These are phyloP conservation scores for Dothideomycetidae sp. DNA, from an alignment of 2,329 filamentous ascomycete genomes.

Conservation along the genomic window DNA sequence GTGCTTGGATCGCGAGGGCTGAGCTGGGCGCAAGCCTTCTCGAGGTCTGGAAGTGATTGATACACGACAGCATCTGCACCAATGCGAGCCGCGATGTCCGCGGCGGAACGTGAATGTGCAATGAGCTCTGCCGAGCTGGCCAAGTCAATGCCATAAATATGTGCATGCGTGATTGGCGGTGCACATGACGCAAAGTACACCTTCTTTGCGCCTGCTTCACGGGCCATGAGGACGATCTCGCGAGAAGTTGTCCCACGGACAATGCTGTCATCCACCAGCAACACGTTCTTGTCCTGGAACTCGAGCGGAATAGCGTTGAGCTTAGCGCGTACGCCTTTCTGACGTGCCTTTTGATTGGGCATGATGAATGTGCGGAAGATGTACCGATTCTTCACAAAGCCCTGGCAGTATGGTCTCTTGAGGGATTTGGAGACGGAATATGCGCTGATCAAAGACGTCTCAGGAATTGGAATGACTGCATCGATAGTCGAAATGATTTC, in stretches of 20 bases:
- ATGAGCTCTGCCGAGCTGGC: conserved; percentile 58
- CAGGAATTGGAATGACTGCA: conserved; percentile 68
- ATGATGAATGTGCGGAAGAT: conserved; percentile 81
- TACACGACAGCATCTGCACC: conserved; percentile 65
- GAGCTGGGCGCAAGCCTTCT: conserved; percentile 60
- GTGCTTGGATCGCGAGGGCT: conserved; percentile 43
- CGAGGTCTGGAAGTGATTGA: conserved; percentile 65
- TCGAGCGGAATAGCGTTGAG: conserved; percentile 75
- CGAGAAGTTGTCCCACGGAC: conserved; percentile 72
- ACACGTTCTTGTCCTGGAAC: conserved; percentile 65
- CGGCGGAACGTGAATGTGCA: conserved; percentile 49
- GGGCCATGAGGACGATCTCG: conserved; percentile 71
- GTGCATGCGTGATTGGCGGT: conserved; percentile 67
- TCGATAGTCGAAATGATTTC: conserved; percentile 65
- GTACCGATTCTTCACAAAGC: conserved; percentile 81
- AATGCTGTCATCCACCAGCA: conserved; percentile 80
- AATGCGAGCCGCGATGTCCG: conserved; percentile 51
- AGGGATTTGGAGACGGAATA: conserved; percentile 61
- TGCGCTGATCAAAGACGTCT: conserved; percentile 72
- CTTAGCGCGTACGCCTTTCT: conserved; percentile 81
- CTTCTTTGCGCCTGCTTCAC: conserved; percentile 67
- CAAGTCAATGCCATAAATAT: conserved; percentile 73
- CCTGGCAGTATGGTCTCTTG: conserved; percentile 63
- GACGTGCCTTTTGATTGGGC: conserved; percentile 64
- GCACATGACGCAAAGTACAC: conserved; percentile 74